Evolutionary conservation across 176 grass and related monocot species (phyloP), one percentile per base, ranked within the genome.

Genomic region (Cenchrus purpureus): DNA sequence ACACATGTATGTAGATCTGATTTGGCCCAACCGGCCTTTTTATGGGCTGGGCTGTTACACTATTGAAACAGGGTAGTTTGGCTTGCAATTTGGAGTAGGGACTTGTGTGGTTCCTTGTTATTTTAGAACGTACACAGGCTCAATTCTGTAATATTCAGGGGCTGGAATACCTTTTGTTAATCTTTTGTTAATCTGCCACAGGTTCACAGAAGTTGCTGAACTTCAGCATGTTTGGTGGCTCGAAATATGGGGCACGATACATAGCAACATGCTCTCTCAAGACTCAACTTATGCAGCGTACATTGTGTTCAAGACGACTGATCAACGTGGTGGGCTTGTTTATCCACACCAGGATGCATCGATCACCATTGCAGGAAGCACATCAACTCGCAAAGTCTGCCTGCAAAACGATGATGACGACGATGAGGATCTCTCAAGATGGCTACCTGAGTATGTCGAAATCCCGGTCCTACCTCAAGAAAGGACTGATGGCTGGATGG

Each of bases 401-500:
- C 15, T 68, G 34, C 15, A 42, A 40, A 40, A 50, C 49, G 16
- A 40, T 40, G 37, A 40, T 4, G 37, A 40, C 37, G 37, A 40
- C 3, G 37, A 40, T 4, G 37, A 40, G 37, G 37, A 40, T 40
- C 0, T 40, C 4, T 2, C 3, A 4, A 40, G 37, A 4, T 40
- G 37, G 37, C 37, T 40, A 4, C 37, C 37, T 40, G 37, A 4
- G 37, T 40, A 40, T 4, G 37, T 4, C 37, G 37, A 40, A 4
- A 40, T 40, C 37, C 37, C 37, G 37, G 20, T 28, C 15, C 6
- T 46, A 6, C 82, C 89, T 0, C 22, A 60, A 56, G 0, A 12
- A 52, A 92, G 92, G 25, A 0, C 22, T 1, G 92, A 94, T 3
- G 86, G 68, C 5, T 97, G 90, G 92, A 91, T 85, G 92, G 94